A percentile compares a stretch with the other conserved stretches of the same genome.
These are phyloP conservation scores for Fusarium foetens DNA, from an alignment of 2,329 filamentous ascomycete species.

Conservation along the genomic window DNA sequence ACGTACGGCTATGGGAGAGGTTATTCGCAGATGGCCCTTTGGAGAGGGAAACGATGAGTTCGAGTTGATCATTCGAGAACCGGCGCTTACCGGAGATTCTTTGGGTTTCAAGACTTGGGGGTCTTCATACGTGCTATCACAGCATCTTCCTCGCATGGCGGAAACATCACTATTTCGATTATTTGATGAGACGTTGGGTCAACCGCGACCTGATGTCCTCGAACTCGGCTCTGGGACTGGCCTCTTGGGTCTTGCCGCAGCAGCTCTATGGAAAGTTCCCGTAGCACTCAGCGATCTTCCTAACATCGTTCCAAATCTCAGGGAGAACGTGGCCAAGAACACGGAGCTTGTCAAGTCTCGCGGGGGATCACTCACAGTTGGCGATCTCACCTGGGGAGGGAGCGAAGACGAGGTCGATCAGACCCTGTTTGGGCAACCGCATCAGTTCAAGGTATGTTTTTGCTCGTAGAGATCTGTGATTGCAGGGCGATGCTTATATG, in stretches of 20 bases:
- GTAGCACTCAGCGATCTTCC: constrained; percentile 86
- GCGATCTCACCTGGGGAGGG: constrained; percentile 79
- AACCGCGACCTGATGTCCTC: constrained; percentile 59
- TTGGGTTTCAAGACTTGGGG: constrained; percentile 97
- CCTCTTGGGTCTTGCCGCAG: constrained; percentile 87
- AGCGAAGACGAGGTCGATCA: constrained; percentile 57
- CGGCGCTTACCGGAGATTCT: constrained; percentile 86
- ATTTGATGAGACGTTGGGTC: constrained; percentile 51
- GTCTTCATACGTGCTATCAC: constrained; percentile 86
- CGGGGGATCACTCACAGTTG: constrained; percentile 69
- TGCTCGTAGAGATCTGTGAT: constrained; percentile 15
- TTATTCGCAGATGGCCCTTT: constrained; percentile 66
- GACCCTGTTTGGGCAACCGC: constrained; percentile 54
- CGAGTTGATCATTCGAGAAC: constrained; percentile 81
- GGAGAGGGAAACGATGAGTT: constrained; percentile 55
- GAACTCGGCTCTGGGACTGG: constrained; percentile 93
- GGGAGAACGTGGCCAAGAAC: constrained; percentile 78
- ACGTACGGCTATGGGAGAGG: constrained; percentile 69
- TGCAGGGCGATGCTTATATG: constrained; percentile 3
- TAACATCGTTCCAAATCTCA: constrained; percentile 83
- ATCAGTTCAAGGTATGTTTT: constrained; percentile 62
- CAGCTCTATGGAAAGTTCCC: constrained; percentile 71
- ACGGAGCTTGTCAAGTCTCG: constrained; percentile 61
- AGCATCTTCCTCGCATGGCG: constrained; percentile 67
- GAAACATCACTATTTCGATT: constrained; percentile 58